A percentile compares a stretch with the other conserved stretches of the same genome.
phyloP scores from a whole-genome alignment of 768 basidiomycete species.

The Pleurotus platypus region DNA sequence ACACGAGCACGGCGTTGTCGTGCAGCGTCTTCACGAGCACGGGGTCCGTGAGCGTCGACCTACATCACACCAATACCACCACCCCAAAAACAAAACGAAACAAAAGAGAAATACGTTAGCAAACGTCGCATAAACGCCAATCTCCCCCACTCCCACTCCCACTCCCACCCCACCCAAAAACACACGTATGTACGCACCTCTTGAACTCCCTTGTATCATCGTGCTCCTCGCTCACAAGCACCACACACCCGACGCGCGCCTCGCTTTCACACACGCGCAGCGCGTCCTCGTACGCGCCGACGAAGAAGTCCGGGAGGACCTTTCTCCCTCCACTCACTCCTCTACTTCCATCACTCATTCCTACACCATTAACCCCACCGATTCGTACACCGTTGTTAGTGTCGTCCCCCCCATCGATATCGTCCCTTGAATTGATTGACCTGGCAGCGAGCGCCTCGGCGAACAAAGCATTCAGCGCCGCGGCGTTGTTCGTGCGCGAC shows the following conservation, averaged over 20 bases:
- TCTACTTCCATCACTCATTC: constrained; percentile 12
- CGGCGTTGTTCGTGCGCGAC: constrained; percentile 21
- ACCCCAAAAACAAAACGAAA: not conserved
- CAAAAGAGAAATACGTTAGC: not conserved
- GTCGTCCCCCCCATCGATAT: too few species aligned
- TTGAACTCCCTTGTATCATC: constrained; percentile 89
- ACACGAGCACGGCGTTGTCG: constrained; percentile 76
- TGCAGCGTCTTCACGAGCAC: constrained; percentile 64
- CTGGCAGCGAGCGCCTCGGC: too few species aligned
- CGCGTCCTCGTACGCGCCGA: constrained; percentile 80
- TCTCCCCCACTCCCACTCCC: too few species aligned
- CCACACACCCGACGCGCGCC: constrained; percentile 68
- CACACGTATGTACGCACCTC: constrained; percentile 38
- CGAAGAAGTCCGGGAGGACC: constrained; percentile 75
- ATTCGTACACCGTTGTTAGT: too few species aligned
- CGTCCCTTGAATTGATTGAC: too few species aligned
- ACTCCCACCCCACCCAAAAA: too few species aligned
- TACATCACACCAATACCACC: constrained; percentile 19
- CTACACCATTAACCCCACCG: too few species aligned
- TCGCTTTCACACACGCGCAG: constrained; percentile 70
- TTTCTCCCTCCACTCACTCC: constrained; percentile 31
- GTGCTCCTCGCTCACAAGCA: constrained; percentile 87
- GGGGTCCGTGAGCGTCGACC: constrained; percentile 73
- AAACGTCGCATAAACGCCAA: too few species aligned
- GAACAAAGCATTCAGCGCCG: too few species aligned